Conservation (phyloP, 2,329 filamentous ascomycete genomes). For the Dothideomycetes sp. region DNA sequence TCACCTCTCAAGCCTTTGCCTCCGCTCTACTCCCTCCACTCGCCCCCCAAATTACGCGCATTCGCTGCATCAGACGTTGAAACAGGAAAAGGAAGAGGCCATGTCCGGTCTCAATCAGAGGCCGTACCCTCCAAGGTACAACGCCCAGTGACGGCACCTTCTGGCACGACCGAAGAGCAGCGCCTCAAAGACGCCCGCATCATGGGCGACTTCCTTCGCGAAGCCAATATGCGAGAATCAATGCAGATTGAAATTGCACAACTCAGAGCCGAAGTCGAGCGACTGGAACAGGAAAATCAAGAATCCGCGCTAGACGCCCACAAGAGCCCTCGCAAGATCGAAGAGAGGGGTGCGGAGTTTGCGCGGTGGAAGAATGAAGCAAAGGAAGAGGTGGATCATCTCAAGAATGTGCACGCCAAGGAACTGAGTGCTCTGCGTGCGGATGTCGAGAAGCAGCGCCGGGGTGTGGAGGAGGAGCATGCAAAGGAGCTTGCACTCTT, state of each 20-base stretch:
- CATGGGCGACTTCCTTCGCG: constrained; percentile 11
- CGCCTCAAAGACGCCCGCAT: constrained; percentile 10
- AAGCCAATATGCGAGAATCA: constrained; percentile 8
- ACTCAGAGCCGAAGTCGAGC: constrained; percentile 9
- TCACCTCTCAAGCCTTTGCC: constrained; percentile 3
- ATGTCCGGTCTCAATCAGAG: constrained; percentile 9
- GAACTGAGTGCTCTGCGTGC: constrained; percentile 5
- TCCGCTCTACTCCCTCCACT: constrained; percentile 2
- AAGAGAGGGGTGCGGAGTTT: constrained; percentile 1
- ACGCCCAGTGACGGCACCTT: constrained; percentile 8
- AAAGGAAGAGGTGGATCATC: constrained; percentile 6
- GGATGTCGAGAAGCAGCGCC: constrained; percentile 6
- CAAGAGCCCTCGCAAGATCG: constrained; percentile 4
- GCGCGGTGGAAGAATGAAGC: constrained; percentile 1
- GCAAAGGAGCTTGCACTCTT: constrained; percentile 2
- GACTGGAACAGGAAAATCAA: background rate
- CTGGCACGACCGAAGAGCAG: constrained; percentile 8
- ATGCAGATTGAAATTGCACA: constrained; percentile 8
- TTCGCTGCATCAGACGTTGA: constrained; percentile 9
- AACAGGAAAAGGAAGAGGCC: constrained; percentile 7
- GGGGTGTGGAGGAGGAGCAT: constrained; percentile 6
- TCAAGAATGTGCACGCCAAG: constrained; percentile 1
- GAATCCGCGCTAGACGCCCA: background rate
- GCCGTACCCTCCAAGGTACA: constrained; percentile 1
- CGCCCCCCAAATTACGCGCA: constrained; percentile 6